phyloP scores from a whole-genome alignment of 2,329 filamentous ascomycete species.

The Leptographium galeiforme region DNA sequence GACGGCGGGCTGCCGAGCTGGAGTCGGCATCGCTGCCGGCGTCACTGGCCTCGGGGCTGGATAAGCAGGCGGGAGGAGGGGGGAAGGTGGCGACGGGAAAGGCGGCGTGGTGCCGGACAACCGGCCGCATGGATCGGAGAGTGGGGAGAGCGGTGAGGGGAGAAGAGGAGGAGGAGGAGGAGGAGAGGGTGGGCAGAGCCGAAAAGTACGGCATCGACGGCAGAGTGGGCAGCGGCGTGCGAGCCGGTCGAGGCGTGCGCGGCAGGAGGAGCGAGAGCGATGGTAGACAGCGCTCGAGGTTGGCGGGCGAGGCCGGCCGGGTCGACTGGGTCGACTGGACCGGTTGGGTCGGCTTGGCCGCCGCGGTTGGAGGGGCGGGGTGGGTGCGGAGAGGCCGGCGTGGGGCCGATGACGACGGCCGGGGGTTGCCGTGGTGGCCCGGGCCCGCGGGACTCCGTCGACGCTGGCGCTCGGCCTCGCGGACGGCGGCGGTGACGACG shows the following conservation, averaged over 20 bases:
- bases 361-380: not conserved
- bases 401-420: not conserved
- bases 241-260: not conserved
- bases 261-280: constrained; percentile 1
- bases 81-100: not conserved
- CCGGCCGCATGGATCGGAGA: not conserved
- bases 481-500: constrained; percentile 39
- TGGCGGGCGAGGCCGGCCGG: not conserved
- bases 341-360: too few relatives aligned
- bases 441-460: not conserved
- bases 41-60: not conserved
- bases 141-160: too few relatives aligned
- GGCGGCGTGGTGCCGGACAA: too few relatives aligned
- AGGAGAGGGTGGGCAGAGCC: too few relatives aligned
- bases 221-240: not conserved
- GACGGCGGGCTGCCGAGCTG: not conserved
- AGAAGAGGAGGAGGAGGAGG: too few relatives aligned
- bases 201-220: too few relatives aligned
- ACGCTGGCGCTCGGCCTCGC: constrained; percentile 30
- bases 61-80: not conserved
- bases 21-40: not conserved
- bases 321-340: too few relatives aligned
- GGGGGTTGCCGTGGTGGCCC: not conserved
- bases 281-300: constrained; percentile 6
- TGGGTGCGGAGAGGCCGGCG: not conserved